A percentile compares a stretch with the other conserved stretches of the same genome.
These are phyloP conservation scores for Pestalotiopsis fici DNA, from an alignment of 2,329 filamentous ascomycete species.

Conservation along the genomic window DNA sequence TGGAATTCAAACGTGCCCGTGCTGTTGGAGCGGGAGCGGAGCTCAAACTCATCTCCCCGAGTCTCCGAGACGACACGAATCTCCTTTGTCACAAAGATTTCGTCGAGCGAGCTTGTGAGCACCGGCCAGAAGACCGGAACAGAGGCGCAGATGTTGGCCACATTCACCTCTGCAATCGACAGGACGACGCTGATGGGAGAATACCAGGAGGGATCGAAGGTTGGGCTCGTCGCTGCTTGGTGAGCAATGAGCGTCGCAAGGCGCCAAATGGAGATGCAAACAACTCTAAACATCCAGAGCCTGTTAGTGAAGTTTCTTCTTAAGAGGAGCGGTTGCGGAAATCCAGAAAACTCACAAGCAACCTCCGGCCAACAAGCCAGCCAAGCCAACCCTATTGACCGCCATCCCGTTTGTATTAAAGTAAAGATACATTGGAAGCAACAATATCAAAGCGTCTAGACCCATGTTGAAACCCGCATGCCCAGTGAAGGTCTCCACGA, in stretches of 20 bases:
- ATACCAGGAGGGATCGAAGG: conserved; percentile 34
- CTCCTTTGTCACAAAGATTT: conserved; percentile 29
- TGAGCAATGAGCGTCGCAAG: conserved; percentile 29
- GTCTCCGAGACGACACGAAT: conserved; percentile 23
- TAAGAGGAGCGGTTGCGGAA: neutral
- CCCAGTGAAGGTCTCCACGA: neutral
- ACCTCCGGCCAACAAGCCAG: neutral
- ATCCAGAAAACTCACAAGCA: neutral
- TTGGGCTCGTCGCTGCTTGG: conserved; percentile 28
- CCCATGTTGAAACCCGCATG: conserved; percentile 3
- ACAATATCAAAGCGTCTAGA: neutral
- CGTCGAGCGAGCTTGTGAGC: conserved; percentile 21
- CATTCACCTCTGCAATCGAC: conserved; percentile 24
- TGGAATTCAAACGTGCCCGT: neutral
- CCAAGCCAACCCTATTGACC: neutral
- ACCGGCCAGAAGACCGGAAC: conserved; percentile 29
- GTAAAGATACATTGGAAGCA: neutral
- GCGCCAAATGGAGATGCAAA: conserved; percentile 30
- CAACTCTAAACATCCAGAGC: conserved; percentile 15
- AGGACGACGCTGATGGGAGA: conserved; percentile 26
- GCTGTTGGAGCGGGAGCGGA: neutral
- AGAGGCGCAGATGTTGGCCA: conserved; percentile 25
- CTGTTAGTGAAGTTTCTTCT: neutral
- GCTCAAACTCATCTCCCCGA: conserved; percentile 1
- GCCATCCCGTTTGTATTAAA: neutral